These are phyloP conservation scores for Malbranchea zuffiana DNA, from an alignment of 2,329 filamentous ascomycete genomes.

Conservation along the genomic window DNA sequence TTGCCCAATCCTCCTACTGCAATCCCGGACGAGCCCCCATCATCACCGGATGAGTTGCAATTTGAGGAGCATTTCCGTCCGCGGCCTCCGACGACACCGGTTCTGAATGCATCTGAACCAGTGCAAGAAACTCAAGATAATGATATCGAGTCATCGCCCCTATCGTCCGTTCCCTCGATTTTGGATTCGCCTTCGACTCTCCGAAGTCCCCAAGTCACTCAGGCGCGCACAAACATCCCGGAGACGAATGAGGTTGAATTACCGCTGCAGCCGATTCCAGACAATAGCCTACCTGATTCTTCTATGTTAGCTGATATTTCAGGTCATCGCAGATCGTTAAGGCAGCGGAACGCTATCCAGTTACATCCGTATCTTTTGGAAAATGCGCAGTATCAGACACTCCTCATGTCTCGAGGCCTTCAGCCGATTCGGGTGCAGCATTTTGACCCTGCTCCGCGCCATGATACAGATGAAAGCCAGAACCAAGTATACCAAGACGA, in stretches of 20 bases:
- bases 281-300: background rate
- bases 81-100: constrained; percentile 7
- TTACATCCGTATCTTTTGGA: constrained; percentile 40
- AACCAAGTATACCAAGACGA: constrained; percentile 26
- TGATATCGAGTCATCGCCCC: constrained; percentile 22
- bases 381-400: constrained; percentile 33
- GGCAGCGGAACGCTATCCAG: constrained; percentile 39
- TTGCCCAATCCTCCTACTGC: background rate
- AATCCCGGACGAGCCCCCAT: constrained; percentile 10
- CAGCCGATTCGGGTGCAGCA: constrained; percentile 31
- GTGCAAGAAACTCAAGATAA: background rate
- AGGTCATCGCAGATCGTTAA: constrained; percentile 23
- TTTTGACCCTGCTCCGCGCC: constrained; percentile 9
- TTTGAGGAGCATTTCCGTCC: constrained; percentile 19
- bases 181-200: constrained; percentile 6
- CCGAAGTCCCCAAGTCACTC: background rate
- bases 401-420: constrained; percentile 33
- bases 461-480: constrained; percentile 23
- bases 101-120: constrained; percentile 2
- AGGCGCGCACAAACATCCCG: background rate
- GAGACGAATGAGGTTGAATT: background rate
- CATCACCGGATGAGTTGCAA: constrained; percentile 31
- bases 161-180: constrained; percentile 28
- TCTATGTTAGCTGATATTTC: constrained; percentile 4
- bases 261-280: background rate